Base-by-base conservation (phyloP, 176 grass and related monocot species). In the Paspalum vaginatum region DNA sequence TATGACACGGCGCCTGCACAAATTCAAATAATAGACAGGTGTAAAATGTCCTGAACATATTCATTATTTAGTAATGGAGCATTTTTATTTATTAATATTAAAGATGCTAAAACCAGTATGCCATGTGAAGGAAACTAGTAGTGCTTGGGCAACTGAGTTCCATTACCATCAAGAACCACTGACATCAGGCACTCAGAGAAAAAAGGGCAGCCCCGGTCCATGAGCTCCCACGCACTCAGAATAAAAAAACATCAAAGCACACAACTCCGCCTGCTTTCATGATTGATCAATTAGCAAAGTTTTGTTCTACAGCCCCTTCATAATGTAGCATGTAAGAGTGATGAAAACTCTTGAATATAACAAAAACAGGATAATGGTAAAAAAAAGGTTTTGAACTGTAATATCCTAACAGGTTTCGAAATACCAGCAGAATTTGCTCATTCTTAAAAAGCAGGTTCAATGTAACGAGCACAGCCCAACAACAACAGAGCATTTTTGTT, bases 1-100 rank as follows among this genome's bases (percentile, higher is more conserved):
- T 61, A 94, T 83, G 65, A 98, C 95, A 78, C 92, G 88, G 18
- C 92, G 85, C 84, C 95, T 98, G 80, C 57, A 85, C 58, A 90
- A 74, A 76, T 61, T 48, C 26, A 82, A 78, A 84, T 62, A 80
- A 55, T 56, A 76, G 26, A 70, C 40, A 74, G 47, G 60, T 21
- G 2, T 17, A 9, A 17, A 7, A 1, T 32, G 22, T 27, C 13
- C 15, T 60, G 22, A 61, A 9, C 27, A 65, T 32, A 71, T 42
- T 77, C 2, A 54, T 25, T 14, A 70, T 60, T 18, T 46, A 57
- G 39, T 75, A 15, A 75, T 42, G 38, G 32, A 77, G 42, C 12
- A 68, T 64, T 26, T 68, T 26, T 3, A 59, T 59, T 47, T 13
- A 68, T 59, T 20, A 76, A 57, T 48, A 40, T 11, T 67, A 68